phyloP scores from a whole-genome alignment of 2,329 filamentous ascomycete species.

The Fusarium papillatum region DNA sequence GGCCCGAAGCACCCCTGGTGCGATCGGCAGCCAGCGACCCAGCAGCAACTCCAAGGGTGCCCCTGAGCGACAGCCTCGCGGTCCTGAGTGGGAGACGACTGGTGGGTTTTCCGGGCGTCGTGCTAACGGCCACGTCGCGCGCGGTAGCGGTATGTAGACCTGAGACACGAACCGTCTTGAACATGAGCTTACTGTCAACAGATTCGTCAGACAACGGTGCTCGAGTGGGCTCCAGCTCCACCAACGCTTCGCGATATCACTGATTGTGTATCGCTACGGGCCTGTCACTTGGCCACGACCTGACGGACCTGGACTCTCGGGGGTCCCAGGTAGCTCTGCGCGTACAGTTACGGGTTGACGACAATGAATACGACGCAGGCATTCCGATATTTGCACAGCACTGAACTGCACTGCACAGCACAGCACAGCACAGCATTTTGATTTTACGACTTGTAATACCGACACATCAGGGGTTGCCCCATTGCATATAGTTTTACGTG shows the following conservation, averaged over 20 bases:
- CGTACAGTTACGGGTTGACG: slow-evolving; percentile 39
- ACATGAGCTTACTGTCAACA: slow-evolving; percentile 38
- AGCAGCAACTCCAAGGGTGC: slow-evolving; percentile 56
- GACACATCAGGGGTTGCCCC: slow-evolving; percentile 43
- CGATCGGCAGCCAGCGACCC: slow-evolving; percentile 76
- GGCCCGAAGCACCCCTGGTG: slow-evolving; percentile 66
- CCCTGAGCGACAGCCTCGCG: slow-evolving; percentile 74
- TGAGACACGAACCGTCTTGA: background rate
- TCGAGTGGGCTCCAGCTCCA: slow-evolving; percentile 52
- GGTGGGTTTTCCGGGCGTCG: slow-evolving; percentile 68
- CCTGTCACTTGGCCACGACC: slow-evolving; percentile 12
- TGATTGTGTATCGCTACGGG: slow-evolving; percentile 34
- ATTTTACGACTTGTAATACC: slow-evolving; percentile 56
- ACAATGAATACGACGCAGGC: slow-evolving; percentile 45
- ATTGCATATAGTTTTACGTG: slow-evolving; percentile 49
- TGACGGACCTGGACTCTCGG: slow-evolving; percentile 17
- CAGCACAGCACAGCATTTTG: slow-evolving; percentile 45
- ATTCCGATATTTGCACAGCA: slow-evolving; percentile 39
- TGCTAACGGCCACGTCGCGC: slow-evolving; percentile 71
- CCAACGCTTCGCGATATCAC: slow-evolving; percentile 53
- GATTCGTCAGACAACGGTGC: slow-evolving; percentile 60
- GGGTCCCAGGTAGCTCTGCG: slow-evolving; percentile 19
- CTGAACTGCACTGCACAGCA: slow-evolving; percentile 27
- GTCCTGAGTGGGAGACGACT: slow-evolving; percentile 71
- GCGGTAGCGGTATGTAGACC: slow-evolving; percentile 68